Evolutionary conservation across 805 yeast genomes (phyloP).

Genomic region (Candida yuanshanica): DNA sequence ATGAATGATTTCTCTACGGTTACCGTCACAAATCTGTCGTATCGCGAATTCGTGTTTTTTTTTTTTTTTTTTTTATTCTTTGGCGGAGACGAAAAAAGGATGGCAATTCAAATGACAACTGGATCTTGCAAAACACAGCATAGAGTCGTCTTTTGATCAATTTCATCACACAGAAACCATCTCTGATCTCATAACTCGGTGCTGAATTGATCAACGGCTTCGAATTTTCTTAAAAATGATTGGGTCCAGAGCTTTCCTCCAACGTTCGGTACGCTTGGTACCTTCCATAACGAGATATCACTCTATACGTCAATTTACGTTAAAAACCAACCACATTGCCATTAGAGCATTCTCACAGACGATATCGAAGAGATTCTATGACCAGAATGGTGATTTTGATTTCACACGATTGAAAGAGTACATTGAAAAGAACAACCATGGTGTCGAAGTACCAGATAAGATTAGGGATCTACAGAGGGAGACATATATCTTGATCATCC

Average conservation of each 20-base stretch:
- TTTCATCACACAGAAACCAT: not conserved
- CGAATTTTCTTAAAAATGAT: not conserved
- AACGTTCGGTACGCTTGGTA: not conserved
- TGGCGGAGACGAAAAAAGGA: not conserved
- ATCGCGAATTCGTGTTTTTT: not conserved
- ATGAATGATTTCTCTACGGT: not conserved
- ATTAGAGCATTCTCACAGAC: not conserved
- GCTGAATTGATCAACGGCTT: no score
- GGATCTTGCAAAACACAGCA: not conserved
- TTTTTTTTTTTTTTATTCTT: no score
- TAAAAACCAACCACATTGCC: not conserved
- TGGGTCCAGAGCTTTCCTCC: not conserved
- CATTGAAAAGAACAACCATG: slow-evolving; percentile 11
- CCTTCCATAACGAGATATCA: not conserved
- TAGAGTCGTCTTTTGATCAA: not conserved
- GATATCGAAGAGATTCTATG: slow-evolving; percentile 6
- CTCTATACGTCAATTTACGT: not conserved
- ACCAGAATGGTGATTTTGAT: slow-evolving; percentile 16
- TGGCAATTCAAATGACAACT: not conserved
- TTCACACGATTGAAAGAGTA: slow-evolving; percentile 14
- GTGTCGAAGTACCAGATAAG: slow-evolving; percentile 3
- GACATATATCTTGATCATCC: slow-evolving; percentile 13
- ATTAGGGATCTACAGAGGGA: slow-evolving; percentile 7
- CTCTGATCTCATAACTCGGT: not conserved
- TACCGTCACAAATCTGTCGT: not conserved